These are phyloP conservation scores for Microglena sp. DNA, from an alignment of 139 green algal genomes.

Conservation along the genomic window DNA sequence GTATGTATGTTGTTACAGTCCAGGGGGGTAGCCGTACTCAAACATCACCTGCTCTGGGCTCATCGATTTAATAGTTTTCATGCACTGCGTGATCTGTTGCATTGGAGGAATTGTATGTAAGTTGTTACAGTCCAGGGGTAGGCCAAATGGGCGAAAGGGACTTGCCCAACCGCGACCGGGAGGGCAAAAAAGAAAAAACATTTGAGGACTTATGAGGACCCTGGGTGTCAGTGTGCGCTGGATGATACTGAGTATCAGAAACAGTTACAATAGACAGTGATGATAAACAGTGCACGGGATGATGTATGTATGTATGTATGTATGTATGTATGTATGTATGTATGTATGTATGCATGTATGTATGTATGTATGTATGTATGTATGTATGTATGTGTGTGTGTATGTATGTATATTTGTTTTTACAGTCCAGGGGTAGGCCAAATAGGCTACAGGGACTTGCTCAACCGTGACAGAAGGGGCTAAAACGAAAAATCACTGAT, in stretches of 20 bases:
- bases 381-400: constrained; percentile 1
- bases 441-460: no score
- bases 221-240: background rate
- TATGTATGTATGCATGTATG: no score
- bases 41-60: constrained; percentile 12
- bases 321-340: no score
- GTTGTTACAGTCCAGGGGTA: constrained; percentile 12
- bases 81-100: constrained; percentile 15
- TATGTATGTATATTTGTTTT: background rate
- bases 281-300: background rate
- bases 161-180: no score
- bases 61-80: constrained; percentile 17
- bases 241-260: background rate
- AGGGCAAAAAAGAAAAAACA: no score
- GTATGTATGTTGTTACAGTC: constrained; percentile 18
- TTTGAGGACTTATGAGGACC: background rate
- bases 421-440: no score
- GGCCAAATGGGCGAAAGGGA: no score
- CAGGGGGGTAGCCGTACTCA: constrained; percentile 28
- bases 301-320: no score
- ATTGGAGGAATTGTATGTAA: no score
- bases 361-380: background rate
- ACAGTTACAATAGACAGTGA: background rate
- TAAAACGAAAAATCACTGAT: no score
- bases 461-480: no score